These are phyloP conservation scores for Incumbomyces delicatus DNA, from an alignment of 2,329 filamentous ascomycete species.

Conservation along the genomic window DNA sequence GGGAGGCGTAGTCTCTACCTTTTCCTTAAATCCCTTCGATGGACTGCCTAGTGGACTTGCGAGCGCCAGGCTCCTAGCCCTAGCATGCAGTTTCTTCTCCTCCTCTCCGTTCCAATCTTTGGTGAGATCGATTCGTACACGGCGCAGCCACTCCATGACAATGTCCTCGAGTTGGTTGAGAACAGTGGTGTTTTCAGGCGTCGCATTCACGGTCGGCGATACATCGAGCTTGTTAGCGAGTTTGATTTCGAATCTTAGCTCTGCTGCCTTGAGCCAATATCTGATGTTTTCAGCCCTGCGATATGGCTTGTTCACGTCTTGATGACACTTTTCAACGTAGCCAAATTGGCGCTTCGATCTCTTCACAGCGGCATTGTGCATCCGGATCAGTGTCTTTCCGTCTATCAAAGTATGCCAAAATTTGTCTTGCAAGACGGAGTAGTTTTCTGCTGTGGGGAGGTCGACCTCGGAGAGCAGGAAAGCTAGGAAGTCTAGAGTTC, in stretches of 20 bases:
- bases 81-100: conserved; percentile 19
- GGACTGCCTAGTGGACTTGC: conserved; percentile 20
- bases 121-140: conserved; percentile 73
- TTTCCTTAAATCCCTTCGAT: conserved; percentile 1
- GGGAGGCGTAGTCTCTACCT: background rate
- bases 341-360: conserved; percentile 82
- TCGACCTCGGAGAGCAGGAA: conserved; percentile 47
- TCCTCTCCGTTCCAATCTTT: conserved; percentile 51
- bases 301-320: conserved; percentile 91
- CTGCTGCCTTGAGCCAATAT: conserved; percentile 93
- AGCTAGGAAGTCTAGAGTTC: conserved; percentile 71
- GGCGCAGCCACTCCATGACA: conserved; percentile 71
- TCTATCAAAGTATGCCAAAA: conserved; percentile 68
- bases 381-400: conserved; percentile 68
- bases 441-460: conserved; percentile 5
- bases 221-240: conserved; percentile 64
- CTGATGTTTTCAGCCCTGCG: conserved; percentile 85
- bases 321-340: conserved; percentile 77
- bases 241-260: conserved; percentile 83
- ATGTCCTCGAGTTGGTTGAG: conserved; percentile 80
- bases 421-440: conserved; percentile 9
- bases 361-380: conserved; percentile 82
- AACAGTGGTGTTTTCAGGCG: conserved; percentile 45
- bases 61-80: conserved; percentile 19
- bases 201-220: conserved; percentile 73